Evolutionary conservation across 2,329 filamentous ascomycete species (phyloP).

Genomic region (Malbranchea cinnamomea): DNA sequence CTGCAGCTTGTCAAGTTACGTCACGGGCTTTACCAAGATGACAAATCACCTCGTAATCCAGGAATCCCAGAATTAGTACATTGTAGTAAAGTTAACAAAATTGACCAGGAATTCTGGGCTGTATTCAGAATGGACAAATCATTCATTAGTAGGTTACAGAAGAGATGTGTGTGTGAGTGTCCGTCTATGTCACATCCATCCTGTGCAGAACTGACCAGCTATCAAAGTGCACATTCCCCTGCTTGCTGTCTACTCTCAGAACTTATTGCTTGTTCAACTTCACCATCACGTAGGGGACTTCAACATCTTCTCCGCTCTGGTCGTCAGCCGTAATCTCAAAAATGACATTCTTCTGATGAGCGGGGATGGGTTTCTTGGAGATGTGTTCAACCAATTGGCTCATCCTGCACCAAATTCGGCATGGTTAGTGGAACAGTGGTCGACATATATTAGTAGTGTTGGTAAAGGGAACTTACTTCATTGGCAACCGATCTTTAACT

Average conservation of each 20-base stretch:
- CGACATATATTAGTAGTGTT: neutral
- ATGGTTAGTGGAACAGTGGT: slow-evolving; percentile 15
- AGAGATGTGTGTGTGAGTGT: neutral
- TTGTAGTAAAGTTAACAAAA: too few species aligned
- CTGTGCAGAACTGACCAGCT: neutral
- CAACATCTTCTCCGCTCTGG: slow-evolving; percentile 76
- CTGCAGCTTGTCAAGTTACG: too few species aligned
- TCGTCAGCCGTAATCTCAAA: slow-evolving; percentile 94
- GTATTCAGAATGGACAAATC: neutral
- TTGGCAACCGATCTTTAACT: slow-evolving; percentile 63
- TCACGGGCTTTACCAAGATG: too few species aligned
- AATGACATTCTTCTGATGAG: slow-evolving; percentile 87
- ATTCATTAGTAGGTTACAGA: neutral
- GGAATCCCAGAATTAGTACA: too few species aligned
- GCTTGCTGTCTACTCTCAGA: slow-evolving; percentile 1
- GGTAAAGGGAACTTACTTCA: slow-evolving; percentile 42
- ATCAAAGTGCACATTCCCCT: slow-evolving; percentile 1
- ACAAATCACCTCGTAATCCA: too few species aligned
- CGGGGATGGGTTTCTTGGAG: slow-evolving; percentile 80
- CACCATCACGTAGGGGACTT: slow-evolving; percentile 92
- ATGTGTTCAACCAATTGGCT: slow-evolving; percentile 77
- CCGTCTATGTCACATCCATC: neutral
- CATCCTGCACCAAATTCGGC: slow-evolving; percentile 43
- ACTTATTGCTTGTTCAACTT: slow-evolving; percentile 43
- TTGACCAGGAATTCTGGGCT: neutral